Base-by-base conservation (phyloP, 805 yeast species). In the Lipomyces japonicus region DNA sequence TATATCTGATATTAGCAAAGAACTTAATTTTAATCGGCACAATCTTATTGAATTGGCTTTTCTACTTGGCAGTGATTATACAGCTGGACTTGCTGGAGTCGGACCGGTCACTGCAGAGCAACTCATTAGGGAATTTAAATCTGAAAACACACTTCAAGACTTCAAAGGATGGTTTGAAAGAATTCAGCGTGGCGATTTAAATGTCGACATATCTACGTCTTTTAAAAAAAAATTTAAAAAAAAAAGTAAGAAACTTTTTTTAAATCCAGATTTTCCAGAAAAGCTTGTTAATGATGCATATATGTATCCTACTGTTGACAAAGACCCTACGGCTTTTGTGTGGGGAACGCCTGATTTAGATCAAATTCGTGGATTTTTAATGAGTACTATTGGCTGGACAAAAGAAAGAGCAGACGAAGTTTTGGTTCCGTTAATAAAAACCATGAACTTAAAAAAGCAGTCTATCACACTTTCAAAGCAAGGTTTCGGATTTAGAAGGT, bases 101-200 rank as follows among this genome's bases (percentile, higher is more conserved):
- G 99, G 99, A 1, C 96, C 96, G 0, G 97, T 93, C 1, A 75
- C 83, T 18, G 93, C 95, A 0, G 79, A 88, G 79, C 97, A 93
- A 65, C 78, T 93, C 18, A 61, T 93, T 31, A 95, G 95, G 0
- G 95, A 90, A 60, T 93, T 91, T 68, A 80, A 77, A 1, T 63
- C 65, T 23, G 71, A 39, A 65, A 81, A 80, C 65, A 71, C 65
- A 2, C 51, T 70, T 39, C 34, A 24, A 7, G 50, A 53, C 48
- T 79, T 73, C 72, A 75, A 68, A 24, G 58, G 62, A 57, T 86
- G 91, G 88, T 80, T 76, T 84, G 69, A 66, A 54, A 68, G 61
- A 53, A 76, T 71, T 59, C 81, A 64, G 63, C 28, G 24, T 5
- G 61, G 60, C 35, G 61, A 60, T 22, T 42, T 46, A 69, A 32